Percentiles rank a stretch among this genome's conserved stretches.
phyloP scores from a whole-genome alignment of 2,329 filamentous ascomycete genomes.

The Diaporthe vexans region DNA sequence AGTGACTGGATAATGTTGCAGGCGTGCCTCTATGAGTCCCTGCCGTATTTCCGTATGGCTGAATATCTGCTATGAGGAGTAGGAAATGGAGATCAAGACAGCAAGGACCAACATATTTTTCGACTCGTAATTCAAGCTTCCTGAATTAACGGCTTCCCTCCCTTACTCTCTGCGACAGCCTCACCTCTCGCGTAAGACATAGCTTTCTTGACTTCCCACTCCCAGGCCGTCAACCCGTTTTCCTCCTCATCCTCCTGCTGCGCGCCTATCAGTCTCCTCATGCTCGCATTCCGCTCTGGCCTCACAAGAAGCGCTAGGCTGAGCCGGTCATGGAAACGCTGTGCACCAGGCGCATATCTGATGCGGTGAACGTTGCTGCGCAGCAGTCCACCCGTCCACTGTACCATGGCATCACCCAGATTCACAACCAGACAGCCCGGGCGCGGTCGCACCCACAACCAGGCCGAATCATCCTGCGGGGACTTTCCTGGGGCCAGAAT shows the following conservation, averaged over 20 bases:
- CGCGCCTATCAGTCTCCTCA: not conserved
- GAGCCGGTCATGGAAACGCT: slow-evolving; percentile 14
- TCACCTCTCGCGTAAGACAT: slow-evolving; percentile 16
- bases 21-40: not conserved
- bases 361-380: slow-evolving; percentile 48
- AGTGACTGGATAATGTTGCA: not conserved
- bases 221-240: slow-evolving; percentile 17
- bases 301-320: slow-evolving; percentile 33
- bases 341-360: slow-evolving; percentile 32
- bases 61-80: not conserved
- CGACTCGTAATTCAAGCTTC: not conserved
- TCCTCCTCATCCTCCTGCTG: not conserved
- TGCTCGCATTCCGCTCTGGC: slow-evolving; percentile 31
- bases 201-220: slow-evolving; percentile 28
- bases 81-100: not conserved
- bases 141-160: not conserved
- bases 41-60: not conserved
- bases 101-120: not conserved
- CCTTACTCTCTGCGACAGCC: slow-evolving; percentile 5
- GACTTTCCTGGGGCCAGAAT: slow-evolving; percentile 47
- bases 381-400: slow-evolving; percentile 45
- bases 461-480: slow-evolving; percentile 40
- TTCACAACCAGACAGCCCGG: slow-evolving; percentile 47
- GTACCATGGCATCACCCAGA: slow-evolving; percentile 43
- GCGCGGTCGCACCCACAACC: slow-evolving; percentile 45